phyloP scores from a whole-genome alignment of 805 yeast genomes.

The Allodekkera sacchari region DNA sequence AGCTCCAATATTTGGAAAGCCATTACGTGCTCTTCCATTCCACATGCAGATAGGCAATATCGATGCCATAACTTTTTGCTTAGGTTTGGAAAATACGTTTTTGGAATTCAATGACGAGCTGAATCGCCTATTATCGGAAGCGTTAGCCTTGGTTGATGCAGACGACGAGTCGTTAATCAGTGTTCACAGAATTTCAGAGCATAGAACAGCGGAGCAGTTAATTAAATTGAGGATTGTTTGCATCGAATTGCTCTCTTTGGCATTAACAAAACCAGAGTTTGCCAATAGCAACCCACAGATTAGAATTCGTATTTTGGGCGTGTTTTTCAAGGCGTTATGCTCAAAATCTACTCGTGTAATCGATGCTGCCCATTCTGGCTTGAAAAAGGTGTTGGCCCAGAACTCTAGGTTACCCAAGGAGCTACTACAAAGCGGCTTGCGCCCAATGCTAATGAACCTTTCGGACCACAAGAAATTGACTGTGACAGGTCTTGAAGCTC shows the following conservation, averaged over 20 bases:
- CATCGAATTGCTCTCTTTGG: conserved; percentile 71
- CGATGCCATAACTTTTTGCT: conserved; percentile 91
- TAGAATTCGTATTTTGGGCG: conserved; percentile 80
- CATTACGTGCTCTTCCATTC: conserved; percentile 91
- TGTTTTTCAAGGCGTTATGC: conserved; percentile 87
- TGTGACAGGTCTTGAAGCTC: conserved; percentile 82
- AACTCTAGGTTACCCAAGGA: conserved; percentile 90
- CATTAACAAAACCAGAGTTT: conserved; percentile 79
- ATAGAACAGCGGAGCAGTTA: conserved; percentile 81
- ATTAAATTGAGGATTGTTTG: conserved; percentile 86
- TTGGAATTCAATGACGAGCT: conserved; percentile 84
- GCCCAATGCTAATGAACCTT: conserved; percentile 92
- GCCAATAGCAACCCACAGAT: conserved; percentile 56
- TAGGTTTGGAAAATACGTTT: conserved; percentile 72
- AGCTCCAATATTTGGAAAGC: conserved; percentile 95
- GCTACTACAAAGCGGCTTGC: conserved; percentile 83
- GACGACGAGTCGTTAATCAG: conserved; percentile 93
- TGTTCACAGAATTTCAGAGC: conserved; percentile 76
- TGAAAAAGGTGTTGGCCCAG: conserved; percentile 74
- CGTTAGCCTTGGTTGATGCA: conserved; percentile 91
- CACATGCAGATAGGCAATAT: conserved; percentile 98
- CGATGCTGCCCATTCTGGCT: conserved; percentile 87
- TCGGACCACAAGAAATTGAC: conserved; percentile 90
- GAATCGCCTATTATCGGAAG: conserved; percentile 77
- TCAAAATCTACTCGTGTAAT: conserved; percentile 80